phyloP scores from a whole-genome alignment of 2,329 filamentous ascomycete species.

The Cercospora zeina region DNA sequence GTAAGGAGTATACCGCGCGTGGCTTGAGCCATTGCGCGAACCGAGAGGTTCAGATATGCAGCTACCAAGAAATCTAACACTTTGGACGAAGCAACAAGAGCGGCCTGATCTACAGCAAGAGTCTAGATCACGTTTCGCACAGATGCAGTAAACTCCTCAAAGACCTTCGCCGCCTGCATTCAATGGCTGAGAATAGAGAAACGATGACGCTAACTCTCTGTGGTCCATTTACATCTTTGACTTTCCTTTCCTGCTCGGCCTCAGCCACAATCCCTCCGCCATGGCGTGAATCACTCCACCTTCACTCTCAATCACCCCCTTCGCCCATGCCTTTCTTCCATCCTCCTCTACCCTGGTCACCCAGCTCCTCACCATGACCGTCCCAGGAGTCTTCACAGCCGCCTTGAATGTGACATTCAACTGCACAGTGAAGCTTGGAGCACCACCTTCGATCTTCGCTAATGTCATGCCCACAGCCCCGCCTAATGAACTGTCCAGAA shows the following conservation, averaged over 20 bases:
- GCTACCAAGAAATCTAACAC: no score
- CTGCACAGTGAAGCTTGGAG: constrained; percentile 30
- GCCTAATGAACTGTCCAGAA: constrained; percentile 28
- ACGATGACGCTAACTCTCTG: neutral
- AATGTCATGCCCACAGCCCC: constrained; percentile 24
- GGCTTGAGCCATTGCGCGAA: no score
- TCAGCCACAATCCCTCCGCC: constrained; percentile 31
- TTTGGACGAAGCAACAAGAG: no score
- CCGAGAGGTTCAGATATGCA: no score
- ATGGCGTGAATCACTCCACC: constrained; percentile 26
- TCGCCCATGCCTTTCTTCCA: constrained; percentile 30
- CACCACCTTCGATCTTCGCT: constrained; percentile 11
- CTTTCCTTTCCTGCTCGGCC: constrained; percentile 19
- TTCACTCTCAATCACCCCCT: constrained; percentile 28
- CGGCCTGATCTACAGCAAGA: no score
- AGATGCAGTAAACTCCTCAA: no score
- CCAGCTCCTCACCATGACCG: constrained; percentile 27
- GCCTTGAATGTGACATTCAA: constrained; percentile 30
- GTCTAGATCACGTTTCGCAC: no score
- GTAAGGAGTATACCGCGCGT: no score
- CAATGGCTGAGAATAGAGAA: no score
- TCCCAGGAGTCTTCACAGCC: constrained; percentile 29
- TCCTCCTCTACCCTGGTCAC: constrained; percentile 24
- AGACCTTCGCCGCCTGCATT: no score
- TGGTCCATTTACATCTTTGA: neutral